Evolutionary conservation across 768 basidiomycete genomes (phyloP).

Genomic region (Suillus clintonianus): DNA sequence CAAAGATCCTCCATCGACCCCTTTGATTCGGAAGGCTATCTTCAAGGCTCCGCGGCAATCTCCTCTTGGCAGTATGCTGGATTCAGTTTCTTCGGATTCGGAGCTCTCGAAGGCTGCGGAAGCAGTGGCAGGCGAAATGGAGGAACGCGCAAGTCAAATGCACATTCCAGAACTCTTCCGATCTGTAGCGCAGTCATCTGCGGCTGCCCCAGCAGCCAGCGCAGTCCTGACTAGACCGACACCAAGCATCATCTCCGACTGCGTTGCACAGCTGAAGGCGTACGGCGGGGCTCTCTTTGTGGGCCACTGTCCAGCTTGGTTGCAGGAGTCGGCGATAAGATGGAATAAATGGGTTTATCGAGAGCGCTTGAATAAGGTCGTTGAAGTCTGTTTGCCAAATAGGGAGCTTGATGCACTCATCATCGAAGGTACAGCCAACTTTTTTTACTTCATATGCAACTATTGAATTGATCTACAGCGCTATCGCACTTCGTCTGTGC

Average conservation of each 20-base stretch:
- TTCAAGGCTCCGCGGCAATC: slow-evolving; percentile 44
- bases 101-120: slow-evolving; percentile 54
- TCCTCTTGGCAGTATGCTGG: slow-evolving; percentile 53
- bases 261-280: neutral
- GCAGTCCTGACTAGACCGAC: neutral
- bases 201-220: neutral
- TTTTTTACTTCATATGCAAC: neutral
- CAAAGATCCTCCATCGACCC: slow-evolving; percentile 33
- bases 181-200: slow-evolving; percentile 32
- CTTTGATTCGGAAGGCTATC: slow-evolving; percentile 41
- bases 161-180: slow-evolving; percentile 55
- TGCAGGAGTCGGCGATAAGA: slow-evolving; percentile 23
- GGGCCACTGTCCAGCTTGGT: slow-evolving; percentile 33
- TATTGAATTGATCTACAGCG: slow-evolving; percentile 40
- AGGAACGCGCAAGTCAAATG: slow-evolving; percentile 16
- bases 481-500: slow-evolving; percentile 68
- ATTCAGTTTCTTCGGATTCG: slow-evolving; percentile 62
- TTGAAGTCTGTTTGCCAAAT: slow-evolving; percentile 58
- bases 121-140: slow-evolving; percentile 40
- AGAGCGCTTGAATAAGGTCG: slow-evolving; percentile 53
- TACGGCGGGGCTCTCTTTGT: slow-evolving; percentile 8
- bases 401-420: slow-evolving; percentile 62
- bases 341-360: slow-evolving; percentile 56
- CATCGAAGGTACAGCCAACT: slow-evolving; percentile 52
- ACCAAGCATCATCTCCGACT: slow-evolving; percentile 1